Conservation (phyloP, 768 basidiomycete genomes). For the Rhizopogon roseolus region DNA sequence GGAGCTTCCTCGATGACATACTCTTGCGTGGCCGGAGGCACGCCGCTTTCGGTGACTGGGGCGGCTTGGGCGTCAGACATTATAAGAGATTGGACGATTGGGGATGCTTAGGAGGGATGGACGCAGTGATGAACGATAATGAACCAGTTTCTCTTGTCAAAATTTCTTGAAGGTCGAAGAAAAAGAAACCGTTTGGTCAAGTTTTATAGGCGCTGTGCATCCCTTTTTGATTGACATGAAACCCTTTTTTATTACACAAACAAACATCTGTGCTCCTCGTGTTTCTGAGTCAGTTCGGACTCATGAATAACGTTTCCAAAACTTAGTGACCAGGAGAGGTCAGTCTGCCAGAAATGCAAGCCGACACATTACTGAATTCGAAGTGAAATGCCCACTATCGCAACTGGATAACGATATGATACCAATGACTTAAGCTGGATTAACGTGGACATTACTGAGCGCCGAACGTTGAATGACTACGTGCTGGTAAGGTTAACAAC, state of each 20-base stretch:
- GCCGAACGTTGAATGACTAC: too few relatives aligned
- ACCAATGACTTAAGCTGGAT: too few relatives aligned
- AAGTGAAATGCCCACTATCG: too few relatives aligned
- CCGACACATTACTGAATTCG: too few relatives aligned
- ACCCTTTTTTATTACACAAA: conserved; percentile 18
- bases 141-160: conserved; percentile 85
- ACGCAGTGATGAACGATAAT: conserved; percentile 54
- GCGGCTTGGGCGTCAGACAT: conserved; percentile 93
- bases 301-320: too few relatives aligned
- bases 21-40: conserved; percentile 73
- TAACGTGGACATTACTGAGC: too few relatives aligned
- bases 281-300: conserved; percentile 23
- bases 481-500: too few relatives aligned
- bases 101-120: conserved; percentile 44
- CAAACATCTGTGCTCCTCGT: conserved; percentile 20
- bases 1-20: conserved; percentile 61
- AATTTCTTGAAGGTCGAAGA: conserved; percentile 69
- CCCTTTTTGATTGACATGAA: not conserved
- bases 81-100: conserved; percentile 53
- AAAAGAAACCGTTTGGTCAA: conserved; percentile 33
- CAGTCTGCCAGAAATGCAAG: too few relatives aligned
- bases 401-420: too few relatives aligned
- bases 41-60: conserved; percentile 79
- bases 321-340: too few relatives aligned
- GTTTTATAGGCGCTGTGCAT: conserved; percentile 9